These are phyloP conservation scores for Cryptosporidium baileyi DNA, from an alignment of 169 alveolate genomes.

Conservation along the genomic window DNA sequence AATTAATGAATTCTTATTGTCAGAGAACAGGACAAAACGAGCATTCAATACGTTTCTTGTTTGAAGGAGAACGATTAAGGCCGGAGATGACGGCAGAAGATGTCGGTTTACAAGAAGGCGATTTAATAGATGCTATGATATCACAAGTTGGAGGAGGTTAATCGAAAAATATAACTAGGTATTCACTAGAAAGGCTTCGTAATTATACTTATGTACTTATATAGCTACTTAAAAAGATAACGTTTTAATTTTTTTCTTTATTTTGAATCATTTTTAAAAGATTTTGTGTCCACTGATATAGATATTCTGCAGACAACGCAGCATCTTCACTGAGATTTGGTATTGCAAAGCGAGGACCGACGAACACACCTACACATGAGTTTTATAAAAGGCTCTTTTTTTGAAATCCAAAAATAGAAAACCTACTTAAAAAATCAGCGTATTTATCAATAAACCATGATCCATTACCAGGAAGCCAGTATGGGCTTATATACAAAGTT, in stretches of 20 bases:
- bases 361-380: not conserved
- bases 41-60: conserved; percentile 92
- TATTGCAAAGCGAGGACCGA: conserved; percentile 45
- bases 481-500: conserved; percentile 52
- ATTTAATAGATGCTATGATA: conserved; percentile 98
- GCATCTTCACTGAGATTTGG: conserved; percentile 56
- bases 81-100: conserved; percentile 94
- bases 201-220: no score
- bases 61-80: conserved; percentile 95
- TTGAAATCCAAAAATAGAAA: not conserved
- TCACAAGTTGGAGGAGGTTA: conserved; percentile 94
- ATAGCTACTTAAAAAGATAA: no score
- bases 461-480: conserved; percentile 66
- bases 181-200: no score
- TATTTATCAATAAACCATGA: conserved; percentile 35
- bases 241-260: no score
- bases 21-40: conserved; percentile 91
- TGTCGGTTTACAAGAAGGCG: conserved; percentile 94
- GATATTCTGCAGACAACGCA: conserved; percentile 56
- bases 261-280: no score
- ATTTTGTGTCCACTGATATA: conserved; percentile 51
- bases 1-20: conserved; percentile 97
- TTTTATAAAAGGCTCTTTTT: not conserved
- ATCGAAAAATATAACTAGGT: no score
- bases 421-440: conserved; percentile 62